Percentiles rank a stretch among this genome's conserved stretches.
phyloP scores from a whole-genome alignment of 2,329 filamentous ascomycete species.

The Drechslerella coelobrocha region DNA sequence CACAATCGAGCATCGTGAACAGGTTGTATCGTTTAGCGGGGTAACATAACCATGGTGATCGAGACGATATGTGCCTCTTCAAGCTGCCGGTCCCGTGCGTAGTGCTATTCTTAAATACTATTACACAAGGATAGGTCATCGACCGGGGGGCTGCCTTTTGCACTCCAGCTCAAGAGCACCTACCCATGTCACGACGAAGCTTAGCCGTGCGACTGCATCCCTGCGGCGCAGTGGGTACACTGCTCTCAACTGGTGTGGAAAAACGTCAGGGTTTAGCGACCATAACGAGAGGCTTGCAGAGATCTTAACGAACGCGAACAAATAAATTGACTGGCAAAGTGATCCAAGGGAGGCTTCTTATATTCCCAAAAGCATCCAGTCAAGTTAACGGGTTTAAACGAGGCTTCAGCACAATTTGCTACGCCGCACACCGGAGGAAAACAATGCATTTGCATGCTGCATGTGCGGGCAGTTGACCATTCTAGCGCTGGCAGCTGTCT shows the following conservation, averaged over 20 bases:
- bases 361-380: too few species aligned
- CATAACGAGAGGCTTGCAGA: background rate
- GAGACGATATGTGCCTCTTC: too few species aligned
- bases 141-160: too few species aligned
- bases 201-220: background rate
- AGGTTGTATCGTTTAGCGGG: too few species aligned
- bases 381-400: background rate
- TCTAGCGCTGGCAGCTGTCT: slow-evolving; percentile 2
- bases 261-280: background rate
- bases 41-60: too few species aligned
- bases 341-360: too few species aligned
- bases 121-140: too few species aligned
- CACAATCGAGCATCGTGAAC: too few species aligned
- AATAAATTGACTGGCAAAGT: too few species aligned
- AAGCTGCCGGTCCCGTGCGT: too few species aligned
- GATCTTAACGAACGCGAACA: background rate
- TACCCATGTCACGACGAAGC: background rate
- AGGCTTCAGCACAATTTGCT: slow-evolving; percentile 4
- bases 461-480: slow-evolving; percentile 5
- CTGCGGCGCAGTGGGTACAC: background rate
- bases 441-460: slow-evolving; percentile 3
- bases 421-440: slow-evolving; percentile 5
- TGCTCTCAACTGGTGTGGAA: background rate
- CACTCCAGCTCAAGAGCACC: too few species aligned
- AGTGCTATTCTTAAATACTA: too few species aligned